A percentile compares a stretch with the other conserved stretches of the same genome.
Conservation (phyloP, 495 filamentous ascomycete genomes). For the Penicillium psychrofluorescens region DNA sequence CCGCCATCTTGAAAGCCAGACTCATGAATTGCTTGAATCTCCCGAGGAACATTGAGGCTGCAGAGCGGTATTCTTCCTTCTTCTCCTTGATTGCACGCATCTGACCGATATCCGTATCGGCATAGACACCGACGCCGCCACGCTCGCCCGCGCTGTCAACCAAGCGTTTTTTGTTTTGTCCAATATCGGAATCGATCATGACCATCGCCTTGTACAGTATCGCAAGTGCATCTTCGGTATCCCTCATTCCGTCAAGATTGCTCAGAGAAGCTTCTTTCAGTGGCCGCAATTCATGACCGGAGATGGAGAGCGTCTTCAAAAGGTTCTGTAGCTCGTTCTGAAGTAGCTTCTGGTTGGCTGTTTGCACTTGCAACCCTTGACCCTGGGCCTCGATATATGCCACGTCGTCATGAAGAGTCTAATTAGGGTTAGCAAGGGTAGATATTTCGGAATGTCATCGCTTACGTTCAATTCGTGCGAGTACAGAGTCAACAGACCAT, state of each 20-base stretch:
- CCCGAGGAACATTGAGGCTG: conserved; percentile 64
- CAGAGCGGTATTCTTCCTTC: conserved; percentile 74
- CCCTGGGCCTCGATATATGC: conserved; percentile 95
- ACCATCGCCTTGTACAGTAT: conserved; percentile 88
- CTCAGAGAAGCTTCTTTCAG: conserved; percentile 70
- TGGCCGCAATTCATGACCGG: conserved; percentile 60
- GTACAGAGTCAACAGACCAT: conserved; percentile 87
- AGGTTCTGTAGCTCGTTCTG: conserved; percentile 78
- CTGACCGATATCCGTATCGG: conserved; percentile 73
- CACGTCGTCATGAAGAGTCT: conserved; percentile 93
- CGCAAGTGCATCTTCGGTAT: conserved; percentile 70
- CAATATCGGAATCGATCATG: conserved; percentile 79
- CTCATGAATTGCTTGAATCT: conserved; percentile 75
- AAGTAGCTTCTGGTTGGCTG: conserved; percentile 91
- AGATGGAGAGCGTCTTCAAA: conserved; percentile 81
- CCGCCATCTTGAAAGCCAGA: conserved; percentile 67
- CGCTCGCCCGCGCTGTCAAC: conserved; percentile 22
- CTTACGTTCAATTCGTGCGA: conserved; percentile 87
- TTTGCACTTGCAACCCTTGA: conserved; percentile 92
- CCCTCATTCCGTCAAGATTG: conserved; percentile 58
- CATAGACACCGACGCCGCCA: conserved; percentile 50
- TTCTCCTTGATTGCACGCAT: conserved; percentile 93
- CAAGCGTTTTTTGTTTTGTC: conserved; percentile 40
- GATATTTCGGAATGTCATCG: conserved; percentile 6
- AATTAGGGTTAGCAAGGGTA: conserved; percentile 25